Percentiles rank a stretch among this genome's conserved stretches.
phyloP scores from a whole-genome alignment of 805 yeast genomes.

The Metschnikowia continentalis region DNA sequence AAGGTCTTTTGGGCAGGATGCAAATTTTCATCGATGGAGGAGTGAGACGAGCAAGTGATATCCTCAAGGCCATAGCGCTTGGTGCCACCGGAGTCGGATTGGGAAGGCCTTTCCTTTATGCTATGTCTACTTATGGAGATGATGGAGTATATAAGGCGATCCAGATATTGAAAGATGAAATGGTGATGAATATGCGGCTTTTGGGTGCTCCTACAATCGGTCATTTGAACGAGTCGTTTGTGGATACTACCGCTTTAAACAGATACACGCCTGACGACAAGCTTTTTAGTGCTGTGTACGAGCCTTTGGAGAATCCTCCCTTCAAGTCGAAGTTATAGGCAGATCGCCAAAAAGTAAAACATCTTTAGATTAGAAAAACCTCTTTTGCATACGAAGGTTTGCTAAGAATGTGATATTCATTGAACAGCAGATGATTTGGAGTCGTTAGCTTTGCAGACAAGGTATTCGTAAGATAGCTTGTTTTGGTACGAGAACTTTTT shows the following conservation, averaged over 20 bases:
- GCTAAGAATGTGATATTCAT: no score
- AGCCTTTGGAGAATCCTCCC: constrained; percentile 48
- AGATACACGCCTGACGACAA: constrained; percentile 51
- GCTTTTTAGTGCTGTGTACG: constrained; percentile 53
- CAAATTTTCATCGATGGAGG: constrained; percentile 77
- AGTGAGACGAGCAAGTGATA: constrained; percentile 69
- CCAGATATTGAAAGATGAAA: constrained; percentile 56
- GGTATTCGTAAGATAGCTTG: no score
- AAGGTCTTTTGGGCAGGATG: constrained; percentile 44
- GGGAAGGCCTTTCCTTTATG: constrained; percentile 73
- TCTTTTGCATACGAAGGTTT: no score
- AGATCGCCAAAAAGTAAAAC: neutral
- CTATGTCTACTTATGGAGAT: constrained; percentile 77
- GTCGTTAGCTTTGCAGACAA: no score
- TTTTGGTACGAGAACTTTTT: no score
- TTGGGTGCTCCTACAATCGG: constrained; percentile 52
- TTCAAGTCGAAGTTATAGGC: constrained; percentile 35
- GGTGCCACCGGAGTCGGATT: constrained; percentile 77
- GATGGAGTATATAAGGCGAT: constrained; percentile 66
- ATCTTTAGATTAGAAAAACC: no score
- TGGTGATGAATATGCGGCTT: constrained; percentile 61
- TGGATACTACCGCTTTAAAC: constrained; percentile 50
- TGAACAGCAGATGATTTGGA: no score
- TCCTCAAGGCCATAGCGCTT: constrained; percentile 69
- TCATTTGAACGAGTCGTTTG: constrained; percentile 50